These are phyloP conservation scores for Hyaloperonospora arabidopsidis DNA, from an alignment of 352 stramenopile genomes.

Conservation along the genomic window DNA sequence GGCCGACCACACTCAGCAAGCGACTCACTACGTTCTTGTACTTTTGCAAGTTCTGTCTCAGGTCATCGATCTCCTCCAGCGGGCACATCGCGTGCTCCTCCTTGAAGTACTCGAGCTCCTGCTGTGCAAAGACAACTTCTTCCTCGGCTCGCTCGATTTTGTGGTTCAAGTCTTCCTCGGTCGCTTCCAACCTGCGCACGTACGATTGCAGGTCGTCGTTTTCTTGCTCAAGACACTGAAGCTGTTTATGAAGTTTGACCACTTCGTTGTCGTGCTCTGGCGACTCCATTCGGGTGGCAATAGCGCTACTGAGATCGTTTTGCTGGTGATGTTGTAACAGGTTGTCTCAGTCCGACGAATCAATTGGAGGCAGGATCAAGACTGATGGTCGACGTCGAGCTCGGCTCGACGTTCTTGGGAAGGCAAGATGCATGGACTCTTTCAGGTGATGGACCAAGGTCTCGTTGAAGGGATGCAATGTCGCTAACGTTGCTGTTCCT, in stretches of 20 bases:
- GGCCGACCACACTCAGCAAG: constrained; percentile 2
- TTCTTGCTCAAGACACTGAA: constrained; percentile 45
- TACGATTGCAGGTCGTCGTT: constrained; percentile 54
- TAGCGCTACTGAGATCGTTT: too few relatives aligned
- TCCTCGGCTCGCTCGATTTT: constrained; percentile 61
- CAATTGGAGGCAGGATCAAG: too few relatives aligned
- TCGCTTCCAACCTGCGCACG: constrained; percentile 57
- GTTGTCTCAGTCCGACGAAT: too few relatives aligned
- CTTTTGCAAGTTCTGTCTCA: constrained; percentile 5
- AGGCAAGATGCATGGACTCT: too few relatives aligned
- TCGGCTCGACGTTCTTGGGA: too few relatives aligned
- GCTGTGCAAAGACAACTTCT: constrained; percentile 23
- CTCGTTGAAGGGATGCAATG: too few relatives aligned
- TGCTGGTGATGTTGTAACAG: too few relatives aligned
- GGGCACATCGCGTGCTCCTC: neutral
- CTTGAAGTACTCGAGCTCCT: constrained; percentile 7
- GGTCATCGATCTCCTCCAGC: neutral
- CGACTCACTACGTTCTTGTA: constrained; percentile 10
- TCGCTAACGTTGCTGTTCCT: too few relatives aligned
- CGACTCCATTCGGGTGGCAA: neutral
- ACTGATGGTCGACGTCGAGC: too few relatives aligned
- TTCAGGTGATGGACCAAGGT: too few relatives aligned
- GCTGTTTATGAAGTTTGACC: constrained; percentile 23
- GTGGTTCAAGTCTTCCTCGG: constrained; percentile 50
- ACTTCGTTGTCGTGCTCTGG: constrained; percentile 32